Percentiles rank a stretch among this genome's conserved stretches.
Conservation (phyloP, 2,329 filamentous ascomycete genomes). For the Talaromyces sp. region DNA sequence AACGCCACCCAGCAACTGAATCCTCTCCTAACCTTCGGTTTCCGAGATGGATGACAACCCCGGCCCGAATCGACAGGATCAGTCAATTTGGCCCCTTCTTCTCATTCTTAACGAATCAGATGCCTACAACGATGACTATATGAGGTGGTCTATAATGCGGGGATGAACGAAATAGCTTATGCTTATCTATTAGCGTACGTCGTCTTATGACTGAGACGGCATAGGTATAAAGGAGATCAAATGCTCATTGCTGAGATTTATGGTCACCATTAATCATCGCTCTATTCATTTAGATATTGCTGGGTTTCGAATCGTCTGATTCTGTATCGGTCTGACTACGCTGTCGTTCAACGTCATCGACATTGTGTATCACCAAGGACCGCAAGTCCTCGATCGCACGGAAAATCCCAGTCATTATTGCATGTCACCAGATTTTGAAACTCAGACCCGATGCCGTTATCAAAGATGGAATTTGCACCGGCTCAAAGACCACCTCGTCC, state of each 20-base stretch:
- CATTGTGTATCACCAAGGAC: neutral
- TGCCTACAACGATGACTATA: neutral
- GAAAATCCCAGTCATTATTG: neutral
- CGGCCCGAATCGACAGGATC: neutral
- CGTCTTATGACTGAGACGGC: neutral
- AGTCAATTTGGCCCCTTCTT: neutral
- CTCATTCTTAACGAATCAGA: neutral
- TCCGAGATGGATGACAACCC: neutral
- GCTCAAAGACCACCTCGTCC: constrained; percentile 3
- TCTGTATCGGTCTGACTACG: neutral
- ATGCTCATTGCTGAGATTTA: neutral
- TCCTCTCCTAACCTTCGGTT: neutral
- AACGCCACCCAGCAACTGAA: neutral
- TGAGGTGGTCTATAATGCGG: neutral
- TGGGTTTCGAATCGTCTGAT: neutral
- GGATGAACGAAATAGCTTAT: neutral
- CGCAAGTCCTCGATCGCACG: neutral
- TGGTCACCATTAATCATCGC: no score
- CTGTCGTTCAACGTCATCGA: neutral
- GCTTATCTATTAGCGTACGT: neutral
- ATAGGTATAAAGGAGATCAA: neutral
- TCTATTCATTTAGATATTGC: neutral
- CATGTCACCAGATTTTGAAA: neutral
- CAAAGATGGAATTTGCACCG: constrained; percentile 5
- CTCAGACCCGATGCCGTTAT: neutral